Base-by-base conservation (phyloP, 2,329 filamentous ascomycete genomes). In the Epichloe sylvatica region DNA sequence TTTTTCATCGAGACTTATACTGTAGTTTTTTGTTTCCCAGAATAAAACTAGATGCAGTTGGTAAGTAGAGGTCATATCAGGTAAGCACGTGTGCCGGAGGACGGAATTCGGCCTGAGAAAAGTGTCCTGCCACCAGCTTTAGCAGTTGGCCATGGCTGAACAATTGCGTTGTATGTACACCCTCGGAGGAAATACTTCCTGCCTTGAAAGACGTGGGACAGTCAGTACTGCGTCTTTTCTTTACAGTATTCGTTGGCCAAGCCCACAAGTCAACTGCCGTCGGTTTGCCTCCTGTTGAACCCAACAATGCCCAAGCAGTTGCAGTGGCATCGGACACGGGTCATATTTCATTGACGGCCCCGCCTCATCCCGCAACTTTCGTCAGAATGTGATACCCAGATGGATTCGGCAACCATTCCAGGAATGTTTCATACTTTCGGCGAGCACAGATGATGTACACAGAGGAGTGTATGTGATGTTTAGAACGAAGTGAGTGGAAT, bases 221-320 rank as follows among this genome's bases (percentile, higher is more conserved):
- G 35, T 25, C 47, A 49, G 35, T 25, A 50, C 21, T 45, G 37
- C 35, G n/a, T 15, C 34, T 25, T 51, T 17, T 38, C 30, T 35
- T 33, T 41, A 12, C 45, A 41, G 41, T 21, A 21, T 40, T 49
- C 30, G 25, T 38, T 43, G 37, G 40, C 50, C 6, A 42, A 42
- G 17, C 35, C 33, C 37, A 46, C 45, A 45, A 40, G 37, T 38
- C 46, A 46, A 46, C 35, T 47, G 50, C 30, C 36, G 33, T 43
- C 30, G 45, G 49, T 51, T 49, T 52, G 51, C 48, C 45, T 45
- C 38, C 45, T 46, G 48, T 52, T 48, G 46, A 50, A 50, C 48
- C 41, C 40, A 47, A 37, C 13, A 45, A 37, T 38, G 46, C 48
- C 37, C 43, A 50, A 50, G 36, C 30, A 30, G 30, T 30, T 30